Evolutionary conservation across 345 rosid species (phyloP), one percentile per base, ranked within the genome.

Genomic region (Hibiscus mutabilis): DNA sequence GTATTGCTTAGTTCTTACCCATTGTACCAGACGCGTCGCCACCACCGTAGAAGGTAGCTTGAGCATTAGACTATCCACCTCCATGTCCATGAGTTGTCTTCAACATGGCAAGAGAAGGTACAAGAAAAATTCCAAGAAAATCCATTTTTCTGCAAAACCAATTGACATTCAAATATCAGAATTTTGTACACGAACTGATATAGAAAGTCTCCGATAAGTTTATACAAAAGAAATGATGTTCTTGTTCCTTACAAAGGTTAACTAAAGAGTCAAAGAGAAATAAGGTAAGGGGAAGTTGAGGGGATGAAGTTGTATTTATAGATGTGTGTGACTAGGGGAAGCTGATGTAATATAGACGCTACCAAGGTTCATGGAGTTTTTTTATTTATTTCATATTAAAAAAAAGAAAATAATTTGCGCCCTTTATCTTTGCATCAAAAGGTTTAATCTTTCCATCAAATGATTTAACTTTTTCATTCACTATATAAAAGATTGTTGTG

Each of bases 21-120:
- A 92, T 92, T 76, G 98, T 88, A 35, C 91, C 91, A 13, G 98
- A 86, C 69, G 95, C 96, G 51, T 90, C 98, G 25, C 87, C 87
- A 0, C 96, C 93, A 6, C 98, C 98, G 5, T 92, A 92, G 76
- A 90, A 87, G 9, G 98, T 90, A 2, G 98, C 96, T 77, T 87
- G 96, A 72, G 98, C 96, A 74, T 85, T 60, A 60, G 69, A 76
- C 96, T 96, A 92, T 69, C 77, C 78, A 25, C 77, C 68, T 49
- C 42, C 84, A 65, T 75, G 52, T 12, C 84, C 83, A 73, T 74
- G 76, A 71, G 33, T 69, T 37, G 73, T 78, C 63, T 66, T 77
- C 13, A 76, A 71, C 76, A 85, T 73, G 69, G 79, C 68, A 11
- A 85, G 75, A 24, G 80, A 56, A 12, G 56, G 72, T n/a, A 77